These are phyloP conservation scores for Alternaria postmessia DNA, from an alignment of 2,329 filamentous ascomycete species.

Conservation along the genomic window DNA sequence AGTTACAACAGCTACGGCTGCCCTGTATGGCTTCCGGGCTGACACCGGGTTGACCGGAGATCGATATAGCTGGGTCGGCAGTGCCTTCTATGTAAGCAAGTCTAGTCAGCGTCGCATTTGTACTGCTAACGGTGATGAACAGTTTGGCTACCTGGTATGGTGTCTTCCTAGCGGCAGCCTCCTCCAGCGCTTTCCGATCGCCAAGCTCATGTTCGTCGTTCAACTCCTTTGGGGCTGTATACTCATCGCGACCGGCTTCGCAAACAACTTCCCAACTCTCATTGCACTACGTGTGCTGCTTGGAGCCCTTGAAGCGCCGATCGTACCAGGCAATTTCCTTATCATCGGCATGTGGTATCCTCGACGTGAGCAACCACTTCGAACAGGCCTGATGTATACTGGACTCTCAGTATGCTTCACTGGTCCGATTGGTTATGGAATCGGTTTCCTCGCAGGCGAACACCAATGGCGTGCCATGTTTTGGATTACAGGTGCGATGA, in stretches of 20 bases:
- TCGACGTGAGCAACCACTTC: constrained; percentile 43
- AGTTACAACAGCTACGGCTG: constrained; percentile 30
- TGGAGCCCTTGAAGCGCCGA: constrained; percentile 64
- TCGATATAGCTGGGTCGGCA: constrained; percentile 35
- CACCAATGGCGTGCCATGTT: constrained; percentile 53
- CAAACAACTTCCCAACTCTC: constrained; percentile 52
- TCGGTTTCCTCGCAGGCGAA: constrained; percentile 35
- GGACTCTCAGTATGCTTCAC: constrained; percentile 49
- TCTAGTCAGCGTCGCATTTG: neutral
- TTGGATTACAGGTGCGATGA: constrained; percentile 47
- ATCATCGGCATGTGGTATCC: constrained; percentile 52
- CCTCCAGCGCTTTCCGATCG: constrained; percentile 31
- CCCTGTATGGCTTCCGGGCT: constrained; percentile 33
- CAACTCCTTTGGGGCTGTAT: constrained; percentile 27
- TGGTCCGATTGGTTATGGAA: constrained; percentile 43
- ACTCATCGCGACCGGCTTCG: constrained; percentile 23
- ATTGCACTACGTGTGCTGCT: constrained; percentile 62
- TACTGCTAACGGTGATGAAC: neutral
- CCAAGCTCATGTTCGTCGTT: constrained; percentile 24
- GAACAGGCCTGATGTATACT: constrained; percentile 39
- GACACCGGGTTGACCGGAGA: constrained; percentile 33
- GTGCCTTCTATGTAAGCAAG: constrained; percentile 20
- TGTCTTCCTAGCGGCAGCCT: constrained; percentile 27
- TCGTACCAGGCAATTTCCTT: constrained; percentile 50
- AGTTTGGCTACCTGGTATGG: constrained; percentile 35